Conservation (phyloP, 73 alveolate genomes). For the Uronychia setigera region DNA sequence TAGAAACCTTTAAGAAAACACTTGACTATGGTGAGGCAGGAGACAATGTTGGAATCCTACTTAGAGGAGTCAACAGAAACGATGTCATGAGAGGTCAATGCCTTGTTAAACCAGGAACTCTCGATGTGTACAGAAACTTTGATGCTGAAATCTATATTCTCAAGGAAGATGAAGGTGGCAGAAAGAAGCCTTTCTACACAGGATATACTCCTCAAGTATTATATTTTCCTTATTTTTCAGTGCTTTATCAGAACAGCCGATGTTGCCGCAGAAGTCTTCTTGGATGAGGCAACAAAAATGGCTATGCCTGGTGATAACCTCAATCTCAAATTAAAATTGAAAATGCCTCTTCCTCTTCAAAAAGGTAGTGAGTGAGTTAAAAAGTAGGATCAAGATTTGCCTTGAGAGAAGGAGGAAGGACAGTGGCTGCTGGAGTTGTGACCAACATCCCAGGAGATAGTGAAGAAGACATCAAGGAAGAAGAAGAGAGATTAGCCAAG, state of each 20-base stretch:
- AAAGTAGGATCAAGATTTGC: slow-evolving; percentile 86
- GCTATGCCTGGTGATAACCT: slow-evolving; percentile 96
- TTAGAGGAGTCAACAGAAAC: slow-evolving; percentile 79
- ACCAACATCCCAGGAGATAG: slow-evolving; percentile 63
- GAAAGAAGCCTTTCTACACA: slow-evolving; percentile 92
- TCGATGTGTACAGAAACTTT: slow-evolving; percentile 69
- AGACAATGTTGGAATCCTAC: slow-evolving; percentile 93
- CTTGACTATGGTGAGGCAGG: slow-evolving; percentile 95
- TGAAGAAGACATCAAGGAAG: slow-evolving; percentile 64
- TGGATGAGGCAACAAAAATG: slow-evolving; percentile 76
- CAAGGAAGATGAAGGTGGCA: slow-evolving; percentile 97
- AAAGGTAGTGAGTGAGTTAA: slow-evolving; percentile 7
- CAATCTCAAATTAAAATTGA: slow-evolving; percentile 54
- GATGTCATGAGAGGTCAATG: slow-evolving; percentile 73
- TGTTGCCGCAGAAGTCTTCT: slow-evolving; percentile 67
- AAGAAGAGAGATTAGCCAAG: slow-evolving; percentile 64
- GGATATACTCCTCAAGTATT: slow-evolving; percentile 91
- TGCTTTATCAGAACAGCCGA: slow-evolving; percentile 92
- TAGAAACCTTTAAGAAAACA: slow-evolving; percentile 90
- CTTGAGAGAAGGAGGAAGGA: slow-evolving; percentile 94
- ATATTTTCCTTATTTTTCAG: neutral
- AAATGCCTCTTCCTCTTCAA: slow-evolving; percentile 77
- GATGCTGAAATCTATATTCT: slow-evolving; percentile 86
- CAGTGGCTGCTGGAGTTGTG: slow-evolving; percentile 88
- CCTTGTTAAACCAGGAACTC: slow-evolving; percentile 73